phyloP scores from a whole-genome alignment of 2,329 filamentous ascomycete genomes.

The Fusarium illudens region DNA sequence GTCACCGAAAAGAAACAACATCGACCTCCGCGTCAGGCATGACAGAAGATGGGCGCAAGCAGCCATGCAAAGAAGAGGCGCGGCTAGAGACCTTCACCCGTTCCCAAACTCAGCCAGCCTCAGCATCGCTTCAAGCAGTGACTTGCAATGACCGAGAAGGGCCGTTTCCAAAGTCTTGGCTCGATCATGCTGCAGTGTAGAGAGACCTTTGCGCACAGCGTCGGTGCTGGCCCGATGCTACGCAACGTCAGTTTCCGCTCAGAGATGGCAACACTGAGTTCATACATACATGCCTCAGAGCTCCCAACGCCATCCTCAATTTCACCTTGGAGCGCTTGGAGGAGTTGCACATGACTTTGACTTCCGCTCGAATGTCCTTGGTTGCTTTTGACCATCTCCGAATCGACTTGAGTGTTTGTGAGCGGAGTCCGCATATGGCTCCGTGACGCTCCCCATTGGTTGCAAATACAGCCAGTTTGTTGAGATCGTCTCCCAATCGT shows the following conservation, averaged over 20 bases:
- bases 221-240: not conserved
- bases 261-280: not conserved
- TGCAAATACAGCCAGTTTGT: not conserved
- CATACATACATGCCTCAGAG: not conserved
- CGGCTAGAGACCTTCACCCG: not conserved
- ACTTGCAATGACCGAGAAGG: not conserved
- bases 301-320: not conserved
- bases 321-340: not conserved
- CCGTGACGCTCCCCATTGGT: not conserved
- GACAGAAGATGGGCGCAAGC: not conserved
- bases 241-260: not conserved
- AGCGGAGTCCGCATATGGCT: not conserved
- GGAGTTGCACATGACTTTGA: not conserved
- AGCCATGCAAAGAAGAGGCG: not conserved
- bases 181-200: not conserved
- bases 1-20: not conserved
- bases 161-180: not conserved
- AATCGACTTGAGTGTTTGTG: not conserved
- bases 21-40: not conserved
- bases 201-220: not conserved
- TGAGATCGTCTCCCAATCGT: rapidly evolving
- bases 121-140: not conserved
- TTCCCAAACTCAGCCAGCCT: not conserved
- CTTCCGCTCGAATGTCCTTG: not conserved
- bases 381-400: not conserved